These are phyloP conservation scores for Piper longum DNA, from an alignment of 164 flowering plant genomes.

Conservation along the genomic window DNA sequence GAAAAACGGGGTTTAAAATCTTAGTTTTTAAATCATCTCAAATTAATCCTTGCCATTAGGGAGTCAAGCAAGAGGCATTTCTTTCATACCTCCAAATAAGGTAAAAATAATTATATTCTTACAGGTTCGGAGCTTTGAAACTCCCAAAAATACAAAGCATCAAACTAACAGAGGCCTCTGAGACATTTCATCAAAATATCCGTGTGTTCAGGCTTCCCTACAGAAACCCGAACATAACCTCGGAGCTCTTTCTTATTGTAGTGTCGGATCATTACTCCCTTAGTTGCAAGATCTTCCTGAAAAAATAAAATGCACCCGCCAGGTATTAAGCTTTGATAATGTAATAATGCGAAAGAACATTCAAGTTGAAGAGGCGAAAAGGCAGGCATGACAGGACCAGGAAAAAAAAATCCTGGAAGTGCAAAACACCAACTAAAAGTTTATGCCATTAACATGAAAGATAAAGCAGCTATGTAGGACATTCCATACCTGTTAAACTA, in stretches of 20 bases:
- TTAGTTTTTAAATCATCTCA: too few species aligned
- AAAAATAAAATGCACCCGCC: background rate
- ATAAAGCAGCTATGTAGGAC: too few species aligned
- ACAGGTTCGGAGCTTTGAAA: background rate
- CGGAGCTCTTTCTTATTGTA: slow-evolving; percentile 72
- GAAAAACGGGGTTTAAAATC: too few species aligned
- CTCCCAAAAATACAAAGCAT: background rate
- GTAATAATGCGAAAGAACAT: too few species aligned
- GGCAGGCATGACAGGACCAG: too few species aligned
- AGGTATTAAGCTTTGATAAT: too few species aligned
- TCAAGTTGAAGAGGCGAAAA: too few species aligned
- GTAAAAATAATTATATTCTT: background rate
- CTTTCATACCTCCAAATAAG: background rate
- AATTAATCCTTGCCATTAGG: too few species aligned
- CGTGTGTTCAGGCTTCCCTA: slow-evolving; percentile 96
- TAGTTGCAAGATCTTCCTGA: slow-evolving; percentile 84
- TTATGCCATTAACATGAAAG: too few species aligned
- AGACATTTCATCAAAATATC: slow-evolving; percentile 65
- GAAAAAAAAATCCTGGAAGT: too few species aligned
- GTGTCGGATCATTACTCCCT: slow-evolving; percentile 98
- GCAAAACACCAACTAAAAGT: too few species aligned
- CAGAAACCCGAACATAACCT: slow-evolving; percentile 82
- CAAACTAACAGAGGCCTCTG: slow-evolving; percentile 5
- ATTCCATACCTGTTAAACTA: too few species aligned
- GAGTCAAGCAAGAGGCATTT: background rate